Evolutionary conservation across 768 basidiomycete species (phyloP), one percentile per base, ranked within the genome.

Genomic region (Kwoniella shandongensis): DNA sequence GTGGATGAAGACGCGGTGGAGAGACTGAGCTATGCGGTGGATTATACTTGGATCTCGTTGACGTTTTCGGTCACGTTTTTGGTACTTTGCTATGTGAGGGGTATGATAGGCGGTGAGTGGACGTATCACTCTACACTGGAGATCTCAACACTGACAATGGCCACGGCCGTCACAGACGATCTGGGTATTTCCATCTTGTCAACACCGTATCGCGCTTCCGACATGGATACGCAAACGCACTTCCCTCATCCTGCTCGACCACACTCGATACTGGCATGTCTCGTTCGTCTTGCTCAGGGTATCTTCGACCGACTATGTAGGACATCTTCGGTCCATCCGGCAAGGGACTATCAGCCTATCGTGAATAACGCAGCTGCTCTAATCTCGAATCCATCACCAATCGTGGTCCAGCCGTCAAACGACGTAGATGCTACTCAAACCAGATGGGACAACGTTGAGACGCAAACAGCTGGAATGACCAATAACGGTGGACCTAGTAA

Each of bases 31-130:
- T 50, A 29, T 18, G 48, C 48, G 10, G 48, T 50, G 30, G 48
- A 50, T 23, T 50, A 26, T 30, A 32, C 48, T n/a, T 50, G 48
- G 48, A 50, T 50, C 26, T 50, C 48, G 18, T 29, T 29, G n/a
- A 50, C 48, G 4, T 50, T 50, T 35, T 23, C 48, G 25, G 48
- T 50, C 22, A 50, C 48, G 17, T 50, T 50, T 27, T 11, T 50
- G 48, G 30, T 50, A 4, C 22, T 50, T 4, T 50, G 48, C 30
- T 50, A 50, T 20, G 30, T 50, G 13, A 20, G 48, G 25, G 48
- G 48, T 18, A 50, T 27, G 10, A 22, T 50, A 5, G 48, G 32
- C 32, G 48, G 48, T 50, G 13, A 29, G 48, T 29, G 22, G n/a
- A n/a, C n/a, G n/a, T n/a, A n/a, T n/a, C n/a, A n/a, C n/a, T n/a